Percentiles rank a stretch among this genome's conserved stretches.
These are phyloP conservation scores for Onygenales sp. DNA, from an alignment of 2,329 filamentous ascomycete species.

Conservation along the genomic window DNA sequence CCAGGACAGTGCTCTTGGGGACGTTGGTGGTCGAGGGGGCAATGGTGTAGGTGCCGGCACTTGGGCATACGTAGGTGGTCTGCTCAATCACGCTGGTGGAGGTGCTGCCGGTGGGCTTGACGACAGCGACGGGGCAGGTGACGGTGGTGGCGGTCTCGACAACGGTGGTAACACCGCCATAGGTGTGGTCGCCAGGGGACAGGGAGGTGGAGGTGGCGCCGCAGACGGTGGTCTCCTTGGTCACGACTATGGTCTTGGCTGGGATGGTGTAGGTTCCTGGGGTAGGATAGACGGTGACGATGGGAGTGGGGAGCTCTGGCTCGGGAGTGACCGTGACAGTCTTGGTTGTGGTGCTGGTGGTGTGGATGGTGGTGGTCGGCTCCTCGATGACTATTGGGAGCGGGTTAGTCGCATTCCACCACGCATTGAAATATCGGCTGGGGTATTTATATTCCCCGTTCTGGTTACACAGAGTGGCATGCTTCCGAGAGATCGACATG, in stretches of 20 bases:
- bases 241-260: slow-evolving; percentile 60
- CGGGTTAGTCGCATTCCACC: slow-evolving; percentile 10
- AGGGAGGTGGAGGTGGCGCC: slow-evolving; percentile 53
- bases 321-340: slow-evolving; percentile 22
- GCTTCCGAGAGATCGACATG: too few relatives aligned
- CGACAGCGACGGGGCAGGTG: slow-evolving; percentile 59
- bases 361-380: slow-evolving; percentile 25
- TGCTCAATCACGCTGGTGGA: slow-evolving; percentile 58
- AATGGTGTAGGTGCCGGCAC: slow-evolving; percentile 66
- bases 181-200: slow-evolving; percentile 55
- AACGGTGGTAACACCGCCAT: slow-evolving; percentile 64
- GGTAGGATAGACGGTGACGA: slow-evolving; percentile 47
- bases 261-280: slow-evolving; percentile 68
- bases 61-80: slow-evolving; percentile 65
- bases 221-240: slow-evolving; percentile 57
- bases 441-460: neutral
- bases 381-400: slow-evolving; percentile 9
- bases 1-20: slow-evolving; percentile 41
- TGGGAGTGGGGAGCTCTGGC: slow-evolving; percentile 36
- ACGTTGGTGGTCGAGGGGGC: slow-evolving; percentile 56
- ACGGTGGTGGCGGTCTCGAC: slow-evolving; percentile 59
- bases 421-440: neutral
- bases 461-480: too few relatives aligned
- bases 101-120: slow-evolving; percentile 47
- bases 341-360: slow-evolving; percentile 30